Evolutionary conservation across 148 eudicot genomes (phyloP).

Genomic region (Rhododendron henanense): DNA sequence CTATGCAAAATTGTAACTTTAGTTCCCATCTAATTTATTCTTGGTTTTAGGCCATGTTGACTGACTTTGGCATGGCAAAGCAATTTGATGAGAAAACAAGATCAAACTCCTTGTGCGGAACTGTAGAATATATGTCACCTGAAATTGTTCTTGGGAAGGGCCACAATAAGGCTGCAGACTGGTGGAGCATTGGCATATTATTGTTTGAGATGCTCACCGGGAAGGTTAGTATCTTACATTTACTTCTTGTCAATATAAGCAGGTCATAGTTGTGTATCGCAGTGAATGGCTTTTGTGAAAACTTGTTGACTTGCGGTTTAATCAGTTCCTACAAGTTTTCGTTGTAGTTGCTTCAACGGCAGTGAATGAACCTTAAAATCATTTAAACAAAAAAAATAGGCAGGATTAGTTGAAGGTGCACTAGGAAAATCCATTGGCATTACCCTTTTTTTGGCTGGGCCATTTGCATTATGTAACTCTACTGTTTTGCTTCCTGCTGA

Average conservation of each 20-base stretch:
- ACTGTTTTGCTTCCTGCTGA: slow-evolving; percentile 16
- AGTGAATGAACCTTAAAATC: not conserved
- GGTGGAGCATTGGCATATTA: slow-evolving; percentile 95
- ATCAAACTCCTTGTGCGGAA: slow-evolving; percentile 84
- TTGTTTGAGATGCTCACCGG: slow-evolving; percentile 94
- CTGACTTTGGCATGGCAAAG: slow-evolving; percentile 90
- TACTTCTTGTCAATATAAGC: not conserved
- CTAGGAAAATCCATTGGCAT: not conserved
- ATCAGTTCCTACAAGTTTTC: not conserved
- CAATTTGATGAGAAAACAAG: slow-evolving; percentile 65
- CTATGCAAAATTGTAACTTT: not conserved
- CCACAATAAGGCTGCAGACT: slow-evolving; percentile 86
- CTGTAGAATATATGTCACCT: slow-evolving; percentile 90
- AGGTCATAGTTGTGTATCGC: not conserved
- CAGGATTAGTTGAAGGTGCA: not conserved
- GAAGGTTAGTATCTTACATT: slow-evolving; percentile 36
- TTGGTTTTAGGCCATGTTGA: slow-evolving; percentile 59
- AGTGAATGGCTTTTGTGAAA: not conserved
- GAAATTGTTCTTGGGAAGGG: slow-evolving; percentile 89
- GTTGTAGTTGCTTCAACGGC: not conserved
- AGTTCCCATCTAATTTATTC: not conserved
- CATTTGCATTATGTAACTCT: not conserved
- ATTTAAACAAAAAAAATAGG: not conserved
- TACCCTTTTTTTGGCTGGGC: not conserved
- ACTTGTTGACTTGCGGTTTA: not conserved